Evolutionary conservation across 306 rosid genomes (phyloP).

Genomic region (Acacia confusa): DNA sequence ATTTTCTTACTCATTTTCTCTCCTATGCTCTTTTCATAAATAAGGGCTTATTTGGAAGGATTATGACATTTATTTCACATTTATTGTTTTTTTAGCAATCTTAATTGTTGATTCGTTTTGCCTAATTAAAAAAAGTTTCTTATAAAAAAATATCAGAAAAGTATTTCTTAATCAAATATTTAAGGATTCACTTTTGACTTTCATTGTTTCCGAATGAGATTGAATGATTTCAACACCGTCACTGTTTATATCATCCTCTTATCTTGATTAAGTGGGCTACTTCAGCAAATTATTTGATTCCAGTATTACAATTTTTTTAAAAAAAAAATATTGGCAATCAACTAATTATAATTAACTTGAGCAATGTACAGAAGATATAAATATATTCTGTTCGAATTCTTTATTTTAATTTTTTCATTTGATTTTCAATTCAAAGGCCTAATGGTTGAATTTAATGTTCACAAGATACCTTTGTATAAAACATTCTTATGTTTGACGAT

Average conservation of each 20-base stretch:
- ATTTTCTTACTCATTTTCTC: too few species aligned
- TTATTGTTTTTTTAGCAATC: too few species aligned
- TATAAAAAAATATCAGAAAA: too few species aligned
- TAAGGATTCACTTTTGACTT: neutral
- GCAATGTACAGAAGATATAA: neutral
- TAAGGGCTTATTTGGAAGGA: too few species aligned
- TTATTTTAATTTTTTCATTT: too few species aligned
- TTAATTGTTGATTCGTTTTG: too few species aligned
- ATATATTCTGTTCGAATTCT: neutral
- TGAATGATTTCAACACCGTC: neutral
- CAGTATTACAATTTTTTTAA: neutral
- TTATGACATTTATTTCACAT: too few species aligned
- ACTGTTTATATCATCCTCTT: neutral
- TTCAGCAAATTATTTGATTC: neutral
- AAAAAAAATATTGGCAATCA: neutral
- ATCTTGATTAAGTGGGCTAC: neutral
- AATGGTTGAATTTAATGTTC: neutral
- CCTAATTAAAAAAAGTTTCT: too few species aligned
- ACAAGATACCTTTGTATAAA: neutral
- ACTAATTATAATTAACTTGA: neutral
- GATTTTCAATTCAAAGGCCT: neutral
- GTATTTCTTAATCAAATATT: neutral
- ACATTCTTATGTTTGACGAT: neutral
- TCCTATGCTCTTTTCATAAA: too few species aligned
- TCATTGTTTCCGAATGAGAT: neutral